phyloP scores from a whole-genome alignment of 805 yeast genomes.

The Zygosaccharomyces siamensis region DNA sequence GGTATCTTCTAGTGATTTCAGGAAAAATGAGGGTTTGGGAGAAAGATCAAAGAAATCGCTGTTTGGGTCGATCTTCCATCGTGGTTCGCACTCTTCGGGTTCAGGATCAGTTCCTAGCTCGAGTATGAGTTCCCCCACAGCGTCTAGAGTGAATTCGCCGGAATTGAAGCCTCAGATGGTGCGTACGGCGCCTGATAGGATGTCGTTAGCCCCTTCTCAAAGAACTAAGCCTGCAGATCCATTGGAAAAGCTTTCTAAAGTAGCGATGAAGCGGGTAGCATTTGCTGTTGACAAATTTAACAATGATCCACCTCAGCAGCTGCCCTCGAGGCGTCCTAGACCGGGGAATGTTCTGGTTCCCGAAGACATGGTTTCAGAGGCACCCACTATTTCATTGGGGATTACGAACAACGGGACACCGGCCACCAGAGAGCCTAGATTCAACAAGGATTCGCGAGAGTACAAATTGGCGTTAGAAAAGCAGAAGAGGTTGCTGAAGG shows the following conservation, averaged over 20 bases:
- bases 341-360: constrained; percentile 73
- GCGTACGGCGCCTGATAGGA: constrained; percentile 27
- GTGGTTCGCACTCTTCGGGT: constrained; percentile 13
- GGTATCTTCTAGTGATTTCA: constrained; percentile 12
- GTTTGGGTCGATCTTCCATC: constrained; percentile 28
- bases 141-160: background rate
- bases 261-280: constrained; percentile 56
- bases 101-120: background rate
- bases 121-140: background rate
- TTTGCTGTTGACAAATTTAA: constrained; percentile 72
- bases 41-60: constrained; percentile 30
- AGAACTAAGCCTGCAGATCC: background rate
- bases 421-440: constrained; percentile 18
- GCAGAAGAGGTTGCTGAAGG: constrained; percentile 49
- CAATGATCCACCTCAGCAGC: constrained; percentile 89
- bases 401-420: constrained; percentile 47
- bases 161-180: background rate
- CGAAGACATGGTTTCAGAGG: constrained; percentile 55
- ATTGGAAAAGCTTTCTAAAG: constrained; percentile 24
- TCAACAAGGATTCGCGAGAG: constrained; percentile 38
- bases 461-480: constrained; percentile 54
- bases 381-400: constrained; percentile 64
- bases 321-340: constrained; percentile 80
- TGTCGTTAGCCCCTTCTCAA: constrained; percentile 27
- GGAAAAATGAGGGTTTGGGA: constrained; percentile 19